phyloP scores from a whole-genome alignment of 257 asterid genomes.

The Gentiana straminea region DNA sequence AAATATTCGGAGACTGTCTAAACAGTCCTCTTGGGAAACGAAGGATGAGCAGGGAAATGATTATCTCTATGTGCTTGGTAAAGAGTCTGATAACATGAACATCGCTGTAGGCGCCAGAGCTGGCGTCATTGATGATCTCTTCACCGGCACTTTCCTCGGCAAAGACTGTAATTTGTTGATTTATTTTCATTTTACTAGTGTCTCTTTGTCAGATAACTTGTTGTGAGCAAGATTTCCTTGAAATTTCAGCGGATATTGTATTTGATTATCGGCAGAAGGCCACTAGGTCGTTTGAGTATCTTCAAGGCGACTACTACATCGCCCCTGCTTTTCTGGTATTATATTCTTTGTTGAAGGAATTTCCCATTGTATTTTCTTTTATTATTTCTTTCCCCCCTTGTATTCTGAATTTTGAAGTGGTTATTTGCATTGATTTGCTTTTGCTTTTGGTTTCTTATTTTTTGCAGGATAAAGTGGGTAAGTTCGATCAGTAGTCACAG shows the following conservation, averaged over 20 bases:
- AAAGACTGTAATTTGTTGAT: slow-evolving; percentile 53
- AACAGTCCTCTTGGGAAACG: slow-evolving; percentile 92
- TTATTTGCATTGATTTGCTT: not conserved
- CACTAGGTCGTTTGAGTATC: slow-evolving; percentile 81
- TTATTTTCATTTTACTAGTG: not conserved
- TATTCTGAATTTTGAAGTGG: not conserved
- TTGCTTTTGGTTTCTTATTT: slow-evolving; percentile 4
- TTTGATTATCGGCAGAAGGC: slow-evolving; percentile 90
- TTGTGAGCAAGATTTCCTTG: slow-evolving; percentile 6
- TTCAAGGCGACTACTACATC: slow-evolving; percentile 90
- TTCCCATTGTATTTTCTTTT: not conserved
- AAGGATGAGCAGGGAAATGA: slow-evolving; percentile 79
- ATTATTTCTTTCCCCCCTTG: not conserved
- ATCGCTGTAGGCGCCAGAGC: slow-evolving; percentile 92
- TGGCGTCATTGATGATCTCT: slow-evolving; percentile 81
- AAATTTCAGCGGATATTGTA: slow-evolving; percentile 77
- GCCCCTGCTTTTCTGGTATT: slow-evolving; percentile 79
- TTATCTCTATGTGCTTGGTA: slow-evolving; percentile 77
- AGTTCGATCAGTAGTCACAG: slow-evolving; percentile 22
- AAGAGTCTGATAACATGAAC: slow-evolving; percentile 93
- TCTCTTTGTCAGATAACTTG: slow-evolving; percentile 1
- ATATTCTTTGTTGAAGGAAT: no score
- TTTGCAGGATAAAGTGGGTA: slow-evolving; percentile 95
- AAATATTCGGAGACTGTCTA: slow-evolving; percentile 34
- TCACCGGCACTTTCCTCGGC: slow-evolving; percentile 90